phyloP scores from a whole-genome alignment of 176 grass and related monocot genomes.

The Eleusine indica region DNA sequence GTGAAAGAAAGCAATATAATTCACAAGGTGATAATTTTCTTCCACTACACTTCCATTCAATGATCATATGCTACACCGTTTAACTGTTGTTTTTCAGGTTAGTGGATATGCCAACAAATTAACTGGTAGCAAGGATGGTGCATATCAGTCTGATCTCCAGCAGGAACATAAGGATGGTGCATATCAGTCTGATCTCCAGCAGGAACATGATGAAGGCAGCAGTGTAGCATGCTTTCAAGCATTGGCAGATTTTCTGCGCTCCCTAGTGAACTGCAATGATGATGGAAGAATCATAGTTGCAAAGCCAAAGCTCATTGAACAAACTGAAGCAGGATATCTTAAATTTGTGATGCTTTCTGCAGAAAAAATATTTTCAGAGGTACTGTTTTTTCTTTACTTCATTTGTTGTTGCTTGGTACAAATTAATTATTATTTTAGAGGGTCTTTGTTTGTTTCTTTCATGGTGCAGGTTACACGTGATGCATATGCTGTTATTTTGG shows the following conservation, averaged over 20 bases:
- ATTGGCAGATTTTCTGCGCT: constrained; percentile 65
- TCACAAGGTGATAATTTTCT: constrained; percentile 69
- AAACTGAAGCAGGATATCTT: constrained; percentile 69
- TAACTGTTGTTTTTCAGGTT: constrained; percentile 54
- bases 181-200: constrained; percentile 24
- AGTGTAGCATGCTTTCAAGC: constrained; percentile 77
- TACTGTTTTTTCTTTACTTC: constrained; percentile 27
- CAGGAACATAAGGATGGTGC: constrained; percentile 21
- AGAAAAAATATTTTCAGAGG: constrained; percentile 86
- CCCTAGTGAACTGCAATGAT: constrained; percentile 70
- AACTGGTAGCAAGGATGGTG: constrained; percentile 36
- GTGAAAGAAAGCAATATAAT: constrained; percentile 95
- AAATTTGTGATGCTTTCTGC: constrained; percentile 97
- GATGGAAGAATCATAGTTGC: constrained; percentile 86
- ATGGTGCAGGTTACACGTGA: constrained; percentile 59
- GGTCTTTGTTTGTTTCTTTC: constrained; percentile 14
- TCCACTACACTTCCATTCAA: background rate
- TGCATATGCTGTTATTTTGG: constrained; percentile 74
- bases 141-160: constrained; percentile 24
- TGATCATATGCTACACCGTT: background rate
- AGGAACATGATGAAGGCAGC: constrained; percentile 59
- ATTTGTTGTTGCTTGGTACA: constrained; percentile 3
- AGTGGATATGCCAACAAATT: constrained; percentile 79
- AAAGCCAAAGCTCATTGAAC: constrained; percentile 47
- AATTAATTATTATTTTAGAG: background rate